Evolutionary conservation across 2,329 filamentous ascomycete species (phyloP).

Genomic region (Fusarium continuum): DNA sequence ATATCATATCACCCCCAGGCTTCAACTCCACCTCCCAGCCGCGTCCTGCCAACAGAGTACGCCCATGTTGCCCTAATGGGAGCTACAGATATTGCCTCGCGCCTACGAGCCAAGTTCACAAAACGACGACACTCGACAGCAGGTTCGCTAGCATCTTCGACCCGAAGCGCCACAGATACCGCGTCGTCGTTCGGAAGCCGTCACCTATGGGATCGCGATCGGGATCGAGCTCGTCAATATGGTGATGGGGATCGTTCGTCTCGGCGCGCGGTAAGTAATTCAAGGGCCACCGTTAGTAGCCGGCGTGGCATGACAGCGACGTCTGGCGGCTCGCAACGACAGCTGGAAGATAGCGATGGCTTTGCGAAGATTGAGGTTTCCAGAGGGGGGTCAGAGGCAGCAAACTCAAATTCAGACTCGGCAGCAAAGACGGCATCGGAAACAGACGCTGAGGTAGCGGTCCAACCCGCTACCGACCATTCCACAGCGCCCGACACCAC

Average conservation of each 20-base stretch:
- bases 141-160: slow-evolving; percentile 50
- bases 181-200: slow-evolving; percentile 38
- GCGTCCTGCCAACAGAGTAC: slow-evolving; percentile 22
- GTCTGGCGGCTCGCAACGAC: slow-evolving; percentile 24
- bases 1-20: slow-evolving; percentile 2
- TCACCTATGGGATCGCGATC: slow-evolving; percentile 40
- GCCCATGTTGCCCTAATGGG: slow-evolving; percentile 50
- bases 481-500: slow-evolving; percentile 20
- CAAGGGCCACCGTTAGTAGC: slow-evolving; percentile 34
- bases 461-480: slow-evolving; percentile 35
- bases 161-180: slow-evolving; percentile 36
- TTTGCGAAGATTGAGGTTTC: slow-evolving; percentile 16
- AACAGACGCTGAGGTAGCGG: slow-evolving; percentile 22
- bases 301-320: slow-evolving; percentile 29
- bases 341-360: slow-evolving; percentile 16
- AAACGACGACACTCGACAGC: slow-evolving; percentile 53
- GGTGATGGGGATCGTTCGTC: slow-evolving; percentile 28
- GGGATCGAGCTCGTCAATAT: slow-evolving; percentile 30
- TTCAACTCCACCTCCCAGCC: slow-evolving; percentile 16
- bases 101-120: slow-evolving; percentile 58
- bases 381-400: slow-evolving; percentile 19
- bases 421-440: slow-evolving; percentile 24
- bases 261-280: slow-evolving; percentile 36
- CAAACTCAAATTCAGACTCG: slow-evolving; percentile 18
- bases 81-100: slow-evolving; percentile 54